These are phyloP conservation scores for Aurantiochytrium sp. DNA, from an alignment of 108 stramenopile species.

Conservation along the genomic window DNA sequence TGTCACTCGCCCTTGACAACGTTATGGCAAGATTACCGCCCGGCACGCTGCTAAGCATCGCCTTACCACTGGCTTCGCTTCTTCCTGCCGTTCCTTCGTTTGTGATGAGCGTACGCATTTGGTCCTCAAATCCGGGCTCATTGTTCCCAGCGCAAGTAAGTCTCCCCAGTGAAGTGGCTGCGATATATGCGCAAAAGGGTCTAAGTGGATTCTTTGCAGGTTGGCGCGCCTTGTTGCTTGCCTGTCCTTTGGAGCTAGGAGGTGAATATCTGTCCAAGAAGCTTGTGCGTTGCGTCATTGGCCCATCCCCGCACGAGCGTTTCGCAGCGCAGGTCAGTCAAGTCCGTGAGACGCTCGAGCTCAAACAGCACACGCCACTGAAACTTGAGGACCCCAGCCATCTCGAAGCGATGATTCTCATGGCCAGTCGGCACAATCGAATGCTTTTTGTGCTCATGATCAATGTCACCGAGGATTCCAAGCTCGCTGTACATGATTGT, in stretches of 20 bases:
- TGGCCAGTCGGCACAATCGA: not conserved
- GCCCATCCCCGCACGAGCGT: not conserved
- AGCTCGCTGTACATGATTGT: not conserved
- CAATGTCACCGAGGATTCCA: not conserved
- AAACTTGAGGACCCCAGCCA: not conserved
- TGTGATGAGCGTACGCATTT: too few relatives aligned
- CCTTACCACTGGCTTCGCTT: too few relatives aligned
- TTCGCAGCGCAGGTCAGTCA: not conserved
- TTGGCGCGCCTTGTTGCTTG: too few relatives aligned
- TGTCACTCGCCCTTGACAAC: too few relatives aligned
- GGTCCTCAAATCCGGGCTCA: too few relatives aligned
- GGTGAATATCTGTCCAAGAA: not conserved
- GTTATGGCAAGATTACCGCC: too few relatives aligned
- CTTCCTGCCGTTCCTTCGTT: too few relatives aligned
- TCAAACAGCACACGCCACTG: not conserved
- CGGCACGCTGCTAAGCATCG: too few relatives aligned
- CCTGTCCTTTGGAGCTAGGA: not conserved
- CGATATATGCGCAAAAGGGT: too few relatives aligned
- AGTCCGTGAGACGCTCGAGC: not conserved
- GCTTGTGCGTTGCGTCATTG: not conserved
- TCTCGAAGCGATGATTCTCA: not conserved
- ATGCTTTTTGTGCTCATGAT: not conserved
- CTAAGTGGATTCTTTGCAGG: too few relatives aligned
- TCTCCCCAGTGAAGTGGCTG: too few relatives aligned
- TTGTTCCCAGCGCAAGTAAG: too few relatives aligned